Evolutionary conservation across 2,329 filamentous ascomycete genomes (phyloP), one percentile per base, ranked within the genome.

Genomic region (Acephala macrosclerotiorum): DNA sequence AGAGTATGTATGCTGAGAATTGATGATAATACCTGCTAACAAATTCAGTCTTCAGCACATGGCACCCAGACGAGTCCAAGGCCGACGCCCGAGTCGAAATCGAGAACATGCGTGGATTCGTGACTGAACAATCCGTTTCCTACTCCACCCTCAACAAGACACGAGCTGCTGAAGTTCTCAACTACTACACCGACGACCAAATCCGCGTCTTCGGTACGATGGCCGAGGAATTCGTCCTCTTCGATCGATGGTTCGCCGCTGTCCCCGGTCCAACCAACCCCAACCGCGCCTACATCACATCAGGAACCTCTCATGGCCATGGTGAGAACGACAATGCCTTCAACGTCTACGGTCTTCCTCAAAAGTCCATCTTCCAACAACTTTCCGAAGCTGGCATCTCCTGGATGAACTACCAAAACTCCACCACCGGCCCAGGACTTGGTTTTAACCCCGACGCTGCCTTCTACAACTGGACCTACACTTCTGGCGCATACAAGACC

Each of bases 361-460:
- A 80, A 63, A 75, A 69, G 9, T 80, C 78, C 3, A 75, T 80
- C 59, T 81, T 80, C 60, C 73, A 81, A 62, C 76, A 80, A 63
- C 70, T 83, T 29, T 77, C 75, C 0, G 79, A 81, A 61, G 73
- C 74, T 22, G 74, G 75, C 62, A 77, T 80, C 66, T 75, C 75
- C 49, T 84, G 82, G 82, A 78, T 77, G 62, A 83, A 84, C 73
- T 84, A 83, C 73, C 77, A 79, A 55, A 80, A 82, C 71, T 76
- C 79, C 42, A 79, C 76, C 12, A 73, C 70, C 8, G 76, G 75
- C 3, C 75, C 71, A 7, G 66, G 64, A 29, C 61, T 73, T 2
- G 78, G 76, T 22, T 81, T 80, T 49, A 77, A 78, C 25, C 81
- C 81, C 0, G 82, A 83, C 65, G 77, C 81, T 0, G 70, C 75